phyloP scores from a whole-genome alignment of 1,284 basidiomycete species.

The Heterobasidion occidentale region DNA sequence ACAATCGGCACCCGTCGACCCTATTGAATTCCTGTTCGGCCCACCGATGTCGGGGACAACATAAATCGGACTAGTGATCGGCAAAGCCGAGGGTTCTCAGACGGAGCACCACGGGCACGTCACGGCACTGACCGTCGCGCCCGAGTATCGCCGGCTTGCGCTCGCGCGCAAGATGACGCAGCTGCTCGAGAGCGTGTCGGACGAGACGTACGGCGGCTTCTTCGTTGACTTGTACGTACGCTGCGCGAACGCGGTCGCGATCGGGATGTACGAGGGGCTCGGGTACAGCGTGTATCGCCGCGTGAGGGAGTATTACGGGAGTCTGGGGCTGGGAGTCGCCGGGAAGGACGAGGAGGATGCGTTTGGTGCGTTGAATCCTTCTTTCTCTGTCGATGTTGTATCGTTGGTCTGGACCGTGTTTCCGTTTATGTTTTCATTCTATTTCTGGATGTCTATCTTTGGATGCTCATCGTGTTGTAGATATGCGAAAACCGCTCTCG shows the following conservation, averaged over 20 bases:
- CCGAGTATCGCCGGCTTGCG: conserved; percentile 80
- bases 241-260: conserved; percentile 70
- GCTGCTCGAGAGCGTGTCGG: conserved; percentile 76
- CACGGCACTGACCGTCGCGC: conserved; percentile 86
- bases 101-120: conserved; percentile 85
- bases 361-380: conserved; percentile 60
- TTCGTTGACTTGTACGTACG: conserved; percentile 92
- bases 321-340: conserved; percentile 58
- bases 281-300: conserved; percentile 84
- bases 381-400: not conserved
- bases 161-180: conserved; percentile 80
- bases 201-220: conserved; percentile 67
- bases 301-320: conserved; percentile 83
- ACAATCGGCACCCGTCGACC: not conserved
- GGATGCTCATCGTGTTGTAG: conserved; percentile 29
- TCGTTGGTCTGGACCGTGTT: not conserved
- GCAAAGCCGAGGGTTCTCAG: conserved; percentile 74
- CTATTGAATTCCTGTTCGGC: not conserved
- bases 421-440: not conserved
- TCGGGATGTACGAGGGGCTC: conserved; percentile 80
- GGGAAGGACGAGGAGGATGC: conserved; percentile 83
- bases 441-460: not conserved
- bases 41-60: not conserved
- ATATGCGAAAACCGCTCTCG: conserved; percentile 82
- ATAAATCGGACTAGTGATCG: conserved; percentile 50